A percentile compares a stretch with the other conserved stretches of the same genome.
Evolutionary conservation across 768 basidiomycete species (phyloP).

Genomic region (Hypholoma fasciculare): DNA sequence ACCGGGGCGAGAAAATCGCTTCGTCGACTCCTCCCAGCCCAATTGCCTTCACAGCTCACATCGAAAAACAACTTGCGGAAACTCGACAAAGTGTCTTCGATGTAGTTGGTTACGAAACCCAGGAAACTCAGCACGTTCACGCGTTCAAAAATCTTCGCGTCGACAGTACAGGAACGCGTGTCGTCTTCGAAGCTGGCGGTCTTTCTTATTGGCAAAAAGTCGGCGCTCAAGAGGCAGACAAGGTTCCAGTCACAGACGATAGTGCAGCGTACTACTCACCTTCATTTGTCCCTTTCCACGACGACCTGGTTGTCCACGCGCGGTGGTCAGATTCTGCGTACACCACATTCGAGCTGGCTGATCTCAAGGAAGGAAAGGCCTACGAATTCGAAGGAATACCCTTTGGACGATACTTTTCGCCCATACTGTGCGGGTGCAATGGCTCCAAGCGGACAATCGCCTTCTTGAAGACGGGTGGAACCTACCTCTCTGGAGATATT

Average conservation of each 20-base stretch:
- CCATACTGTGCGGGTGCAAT: slow-evolving; percentile 49
- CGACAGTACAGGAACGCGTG: slow-evolving; percentile 51
- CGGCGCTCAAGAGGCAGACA: slow-evolving; percentile 27
- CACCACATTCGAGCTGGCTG: slow-evolving; percentile 64
- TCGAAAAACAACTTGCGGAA: slow-evolving; percentile 65
- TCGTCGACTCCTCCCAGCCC: slow-evolving; percentile 39
- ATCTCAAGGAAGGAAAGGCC: slow-evolving; percentile 41
- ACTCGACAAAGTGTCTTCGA: slow-evolving; percentile 52
- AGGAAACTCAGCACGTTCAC: slow-evolving; percentile 52
- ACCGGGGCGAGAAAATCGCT: slow-evolving; percentile 50
- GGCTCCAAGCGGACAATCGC: slow-evolving; percentile 50
- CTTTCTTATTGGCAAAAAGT: slow-evolving; percentile 51
- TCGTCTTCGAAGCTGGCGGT: slow-evolving; percentile 71
- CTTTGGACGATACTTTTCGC: slow-evolving; percentile 64
- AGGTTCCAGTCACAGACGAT: slow-evolving; percentile 50
- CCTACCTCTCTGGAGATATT: slow-evolving; percentile 58
- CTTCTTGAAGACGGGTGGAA: slow-evolving; percentile 64
- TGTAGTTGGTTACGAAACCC: slow-evolving; percentile 53
- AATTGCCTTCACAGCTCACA: slow-evolving; percentile 61
- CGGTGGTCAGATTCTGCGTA: slow-evolving; percentile 69
- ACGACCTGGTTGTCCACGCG: slow-evolving; percentile 58
- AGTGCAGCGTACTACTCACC: slow-evolving; percentile 65
- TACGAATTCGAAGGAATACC: slow-evolving; percentile 59
- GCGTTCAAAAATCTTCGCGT: slow-evolving; percentile 64
- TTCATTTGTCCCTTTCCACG: slow-evolving; percentile 53